A percentile compares a stretch with the other conserved stretches of the same genome.
Evolutionary conservation across 2,329 filamentous ascomycete genomes (phyloP).

Genomic region (Fusarium torreyae): DNA sequence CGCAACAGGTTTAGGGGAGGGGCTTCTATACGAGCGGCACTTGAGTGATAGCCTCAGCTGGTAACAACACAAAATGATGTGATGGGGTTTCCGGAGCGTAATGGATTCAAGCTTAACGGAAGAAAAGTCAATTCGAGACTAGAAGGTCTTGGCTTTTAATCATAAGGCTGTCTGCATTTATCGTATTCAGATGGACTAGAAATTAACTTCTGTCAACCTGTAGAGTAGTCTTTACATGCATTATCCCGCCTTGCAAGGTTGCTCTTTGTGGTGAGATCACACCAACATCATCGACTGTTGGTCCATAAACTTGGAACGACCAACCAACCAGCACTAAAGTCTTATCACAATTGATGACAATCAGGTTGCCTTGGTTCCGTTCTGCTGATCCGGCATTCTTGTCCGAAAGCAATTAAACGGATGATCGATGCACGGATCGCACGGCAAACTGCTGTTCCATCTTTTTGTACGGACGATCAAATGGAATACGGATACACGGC

Average conservation of each 20-base stretch:
- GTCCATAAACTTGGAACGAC: neutral
- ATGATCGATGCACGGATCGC: slow-evolving; percentile 17
- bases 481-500: neutral
- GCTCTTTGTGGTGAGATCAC: too few relatives aligned
- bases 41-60: slow-evolving; percentile 1
- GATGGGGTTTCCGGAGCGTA: neutral
- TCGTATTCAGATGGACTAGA: too few relatives aligned
- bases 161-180: neutral
- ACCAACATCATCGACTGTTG: too few relatives aligned
- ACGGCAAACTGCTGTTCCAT: slow-evolving; percentile 16
- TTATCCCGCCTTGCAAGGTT: too few relatives aligned
- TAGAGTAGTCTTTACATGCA: too few relatives aligned
- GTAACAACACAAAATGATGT: neutral
- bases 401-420: neutral
- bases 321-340: too few relatives aligned
- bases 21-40: neutral
- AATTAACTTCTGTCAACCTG: too few relatives aligned
- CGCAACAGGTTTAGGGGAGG: slow-evolving; percentile 12
- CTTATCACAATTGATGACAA: neutral
- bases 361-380: neutral
- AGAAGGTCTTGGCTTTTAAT: neutral
- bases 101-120: neutral
- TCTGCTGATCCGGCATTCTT: slow-evolving; percentile 21
- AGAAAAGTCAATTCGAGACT: neutral
- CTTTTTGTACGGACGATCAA: neutral